These are phyloP conservation scores for Symbiodinium natans DNA, from an alignment of 73 alveolate species.

Conservation along the genomic window DNA sequence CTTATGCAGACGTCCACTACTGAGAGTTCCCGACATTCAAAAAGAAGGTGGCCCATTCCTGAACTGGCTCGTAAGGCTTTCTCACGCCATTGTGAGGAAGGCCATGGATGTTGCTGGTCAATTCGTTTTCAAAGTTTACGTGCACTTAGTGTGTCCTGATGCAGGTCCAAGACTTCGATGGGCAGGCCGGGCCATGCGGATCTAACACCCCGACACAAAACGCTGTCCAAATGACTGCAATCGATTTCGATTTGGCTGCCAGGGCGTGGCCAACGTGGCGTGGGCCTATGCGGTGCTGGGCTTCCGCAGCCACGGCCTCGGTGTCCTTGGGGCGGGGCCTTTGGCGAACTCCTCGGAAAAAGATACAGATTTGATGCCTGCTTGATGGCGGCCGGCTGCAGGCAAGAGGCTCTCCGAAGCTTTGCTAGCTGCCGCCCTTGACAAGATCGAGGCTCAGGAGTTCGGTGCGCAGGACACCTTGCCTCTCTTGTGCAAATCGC, in stretches of 20 bases:
- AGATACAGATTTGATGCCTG: too few species aligned
- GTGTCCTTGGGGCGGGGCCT: too few species aligned
- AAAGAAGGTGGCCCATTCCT: too few species aligned
- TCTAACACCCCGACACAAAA: neutral
- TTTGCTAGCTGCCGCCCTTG: constrained; percentile 35
- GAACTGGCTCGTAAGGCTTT: neutral
- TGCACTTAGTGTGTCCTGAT: neutral
- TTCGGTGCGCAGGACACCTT: constrained; percentile 78
- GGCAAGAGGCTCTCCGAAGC: constrained; percentile 59
- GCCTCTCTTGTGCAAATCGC: neutral
- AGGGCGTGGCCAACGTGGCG: constrained; percentile 85
- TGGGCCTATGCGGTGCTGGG: constrained; percentile 90
- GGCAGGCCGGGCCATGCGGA: neutral
- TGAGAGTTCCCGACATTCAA: neutral
- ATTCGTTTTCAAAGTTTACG: neutral
- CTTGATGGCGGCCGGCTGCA: too few species aligned
- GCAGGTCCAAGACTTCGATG: constrained; percentile 68
- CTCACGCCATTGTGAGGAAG: constrained; percentile 34
- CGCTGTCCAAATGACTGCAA: neutral
- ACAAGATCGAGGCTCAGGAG: constrained; percentile 42
- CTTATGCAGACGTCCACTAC: constrained; percentile 62
- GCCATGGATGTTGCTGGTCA: constrained; percentile 1
- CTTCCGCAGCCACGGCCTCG: constrained; percentile 30
- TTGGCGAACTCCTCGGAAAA: too few species aligned
- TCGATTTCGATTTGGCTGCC: neutral